Conservation (phyloP, 148 eudicot genomes). For the Silene uniflora region DNA sequence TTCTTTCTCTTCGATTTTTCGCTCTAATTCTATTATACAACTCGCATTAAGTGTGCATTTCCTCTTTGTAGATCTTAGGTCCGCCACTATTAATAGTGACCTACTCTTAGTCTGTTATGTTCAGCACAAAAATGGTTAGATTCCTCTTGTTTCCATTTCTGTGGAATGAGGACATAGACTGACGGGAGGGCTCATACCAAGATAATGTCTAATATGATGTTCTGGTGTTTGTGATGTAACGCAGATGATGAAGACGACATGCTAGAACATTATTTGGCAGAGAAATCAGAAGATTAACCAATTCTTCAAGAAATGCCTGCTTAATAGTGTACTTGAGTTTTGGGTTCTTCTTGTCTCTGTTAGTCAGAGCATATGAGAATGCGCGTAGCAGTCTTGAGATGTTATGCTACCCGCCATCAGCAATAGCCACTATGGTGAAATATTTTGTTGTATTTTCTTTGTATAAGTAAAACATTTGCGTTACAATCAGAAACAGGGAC, state of each 20-base stretch:
- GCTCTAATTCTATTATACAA: too few species aligned
- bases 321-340: neutral
- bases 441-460: neutral
- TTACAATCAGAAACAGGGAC: neutral
- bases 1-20: too few species aligned
- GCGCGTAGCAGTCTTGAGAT: neutral
- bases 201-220: neutral
- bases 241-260: constrained; percentile 93
- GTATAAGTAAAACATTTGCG: neutral
- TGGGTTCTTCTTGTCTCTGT: neutral
- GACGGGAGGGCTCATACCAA: neutral
- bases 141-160: too few species aligned
- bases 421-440: neutral
- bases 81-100: too few species aligned
- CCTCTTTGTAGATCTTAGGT: too few species aligned
- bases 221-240: neutral
- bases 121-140: too few species aligned
- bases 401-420: neutral
- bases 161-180: too few species aligned
- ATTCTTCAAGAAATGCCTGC: constrained; percentile 36
- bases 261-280: constrained; percentile 89
- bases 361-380: neutral
- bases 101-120: too few species aligned
- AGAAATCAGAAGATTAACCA: constrained; percentile 54
- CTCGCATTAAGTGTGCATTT: too few species aligned